Base-by-base conservation (phyloP, 345 rosid species). In the Salix udensis region DNA sequence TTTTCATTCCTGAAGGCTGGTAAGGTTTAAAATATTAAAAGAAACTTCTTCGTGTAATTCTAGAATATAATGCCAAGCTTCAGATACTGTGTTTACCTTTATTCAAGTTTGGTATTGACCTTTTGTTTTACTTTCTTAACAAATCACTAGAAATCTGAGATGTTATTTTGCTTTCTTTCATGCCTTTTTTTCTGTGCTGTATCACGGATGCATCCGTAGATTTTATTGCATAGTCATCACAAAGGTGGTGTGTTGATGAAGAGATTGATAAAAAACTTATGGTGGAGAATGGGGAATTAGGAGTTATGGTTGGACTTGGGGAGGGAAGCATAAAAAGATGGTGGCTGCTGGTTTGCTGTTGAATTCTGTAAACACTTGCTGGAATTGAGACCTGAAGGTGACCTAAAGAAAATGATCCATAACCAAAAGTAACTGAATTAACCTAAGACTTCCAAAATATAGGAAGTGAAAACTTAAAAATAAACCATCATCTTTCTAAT, bases 1-100 rank as follows among this genome's bases (percentile, higher is more conserved):
- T 96, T 82, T 96, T 93, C 89, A 92, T 96, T 81, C 99, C 98
- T 44, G 99, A 91, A 92, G 99, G 98, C 87, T 93, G 98, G 97
- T 92, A 88, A 88, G 93, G 37, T 58, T 65, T 85, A 82, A 53
- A 21, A 53, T 73, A 76, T 34, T 71, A 72, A 80, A 23, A 37
- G 58, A 34, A 14, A 7, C 34, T 60, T 61, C 62, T 44, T 46
- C 21, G 4, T 64, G 55, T 64, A 14, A 2, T 26, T 18, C 9
- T 28, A 53, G 60, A 52, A 18, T 26, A 6, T 65, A 73, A 11
- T 74, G 23, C 13, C 26, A 26, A 19, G 23, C 37, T 71, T 71
- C 15, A 8, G 12, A 64, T 52, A 50, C 16, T 28, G 16, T 50
- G 9, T 36, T 66, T 14, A 11, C 34, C 37, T 66, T 12, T 48